A percentile compares a stretch with the other conserved stretches of the same genome.
phyloP scores from a whole-genome alignment of 192 early-diverging fungal species.

The Backusella parvicylindrica region DNA sequence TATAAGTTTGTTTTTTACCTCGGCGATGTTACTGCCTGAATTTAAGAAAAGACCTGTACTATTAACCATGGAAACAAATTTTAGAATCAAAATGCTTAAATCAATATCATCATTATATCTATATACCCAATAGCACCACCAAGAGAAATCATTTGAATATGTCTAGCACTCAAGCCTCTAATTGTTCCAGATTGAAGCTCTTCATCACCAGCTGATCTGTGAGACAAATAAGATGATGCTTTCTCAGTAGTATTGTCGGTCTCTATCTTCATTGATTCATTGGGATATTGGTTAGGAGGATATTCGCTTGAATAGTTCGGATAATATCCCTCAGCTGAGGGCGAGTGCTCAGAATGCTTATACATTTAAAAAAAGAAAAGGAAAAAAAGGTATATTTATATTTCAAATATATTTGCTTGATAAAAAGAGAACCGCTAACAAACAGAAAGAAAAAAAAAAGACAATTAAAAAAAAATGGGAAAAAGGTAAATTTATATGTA shows the following conservation, averaged over 20 bases:
- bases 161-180: conserved; percentile 21
- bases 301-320: not conserved
- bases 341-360: not conserved
- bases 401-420: not conserved
- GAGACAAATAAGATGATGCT: not conserved
- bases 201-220: conserved; percentile 3
- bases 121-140: conserved; percentile 28
- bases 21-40: conserved; percentile 57
- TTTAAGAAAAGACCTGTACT: conserved; percentile 74
- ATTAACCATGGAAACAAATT: not conserved
- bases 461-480: not conserved
- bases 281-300: not conserved
- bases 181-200: conserved; percentile 1
- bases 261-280: not conserved
- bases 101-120: not conserved
- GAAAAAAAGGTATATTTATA: not conserved
- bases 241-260: not conserved
- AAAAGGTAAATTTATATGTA: not conserved
- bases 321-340: not conserved
- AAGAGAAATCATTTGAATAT: conserved; percentile 30
- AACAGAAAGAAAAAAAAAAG: not conserved
- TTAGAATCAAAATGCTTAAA: not conserved
- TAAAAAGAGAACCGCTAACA: not conserved
- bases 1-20: not conserved
- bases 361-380: not conserved